These are phyloP conservation scores for Lachancea lanzarotensis DNA, from an alignment of 805 yeast species.

Conservation along the genomic window DNA sequence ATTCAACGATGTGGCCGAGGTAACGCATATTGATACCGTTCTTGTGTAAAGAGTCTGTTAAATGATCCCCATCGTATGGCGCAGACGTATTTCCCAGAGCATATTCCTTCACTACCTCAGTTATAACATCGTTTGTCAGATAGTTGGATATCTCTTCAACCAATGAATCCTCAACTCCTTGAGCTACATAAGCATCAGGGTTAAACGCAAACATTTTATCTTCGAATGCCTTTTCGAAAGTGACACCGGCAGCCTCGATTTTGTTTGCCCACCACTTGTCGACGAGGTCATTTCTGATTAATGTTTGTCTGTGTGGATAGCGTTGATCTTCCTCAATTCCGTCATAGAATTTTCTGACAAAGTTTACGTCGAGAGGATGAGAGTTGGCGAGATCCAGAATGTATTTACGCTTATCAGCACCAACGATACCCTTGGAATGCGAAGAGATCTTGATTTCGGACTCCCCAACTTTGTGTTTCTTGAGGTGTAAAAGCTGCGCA, in stretches of 20 bases:
- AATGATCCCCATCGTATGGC: slow-evolving; percentile 79
- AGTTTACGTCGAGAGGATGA: slow-evolving; percentile 77
- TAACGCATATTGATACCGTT: slow-evolving; percentile 87
- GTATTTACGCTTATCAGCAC: slow-evolving; percentile 80
- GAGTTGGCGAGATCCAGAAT: slow-evolving; percentile 77
- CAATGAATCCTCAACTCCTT: slow-evolving; percentile 35
- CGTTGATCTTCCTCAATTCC: slow-evolving; percentile 36
- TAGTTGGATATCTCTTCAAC: slow-evolving; percentile 67
- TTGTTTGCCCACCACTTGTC: slow-evolving; percentile 82
- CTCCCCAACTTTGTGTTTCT: slow-evolving; percentile 51
- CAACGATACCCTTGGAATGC: slow-evolving; percentile 78
- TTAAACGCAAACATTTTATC: slow-evolving; percentile 52
- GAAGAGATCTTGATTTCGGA: slow-evolving; percentile 58
- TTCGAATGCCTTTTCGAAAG: slow-evolving; percentile 33
- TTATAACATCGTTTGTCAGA: slow-evolving; percentile 52
- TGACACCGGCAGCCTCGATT: slow-evolving; percentile 36
- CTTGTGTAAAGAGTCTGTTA: slow-evolving; percentile 62
- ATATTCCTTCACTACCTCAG: slow-evolving; percentile 47
- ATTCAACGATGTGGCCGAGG: slow-evolving; percentile 47
- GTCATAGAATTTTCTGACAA: slow-evolving; percentile 53
- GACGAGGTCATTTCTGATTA: slow-evolving; percentile 80
- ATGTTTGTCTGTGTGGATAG: slow-evolving; percentile 78
- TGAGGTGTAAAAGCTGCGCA: slow-evolving; percentile 72
- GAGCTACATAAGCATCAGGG: slow-evolving; percentile 65
- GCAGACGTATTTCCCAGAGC: slow-evolving; percentile 41